Conservation (phyloP, 371 early-diverging fungal species). For the Sporodiniella umbellata region DNA sequence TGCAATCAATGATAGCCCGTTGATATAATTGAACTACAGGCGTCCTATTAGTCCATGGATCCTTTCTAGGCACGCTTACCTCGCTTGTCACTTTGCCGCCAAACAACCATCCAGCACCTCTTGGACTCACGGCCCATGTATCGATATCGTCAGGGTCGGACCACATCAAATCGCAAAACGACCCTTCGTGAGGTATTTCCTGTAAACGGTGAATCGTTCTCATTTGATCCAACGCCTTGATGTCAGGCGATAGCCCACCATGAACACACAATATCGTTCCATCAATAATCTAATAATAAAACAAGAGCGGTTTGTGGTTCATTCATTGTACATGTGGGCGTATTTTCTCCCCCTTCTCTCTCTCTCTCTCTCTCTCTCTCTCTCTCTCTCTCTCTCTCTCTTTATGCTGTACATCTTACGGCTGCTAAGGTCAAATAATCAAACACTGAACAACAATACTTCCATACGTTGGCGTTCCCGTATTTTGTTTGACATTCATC, state of each 20-base stretch:
- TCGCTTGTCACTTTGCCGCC: slow-evolving; percentile 96
- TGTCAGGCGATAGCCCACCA: slow-evolving; percentile 98
- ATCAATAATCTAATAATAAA: slow-evolving; percentile 39
- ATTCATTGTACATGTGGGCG: too few relatives aligned
- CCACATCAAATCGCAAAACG: slow-evolving; percentile 96
- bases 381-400: slow-evolving; percentile 69
- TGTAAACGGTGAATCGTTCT: slow-evolving; percentile 95
- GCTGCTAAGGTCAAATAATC: slow-evolving; percentile 98
- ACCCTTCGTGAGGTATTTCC: slow-evolving; percentile 99
- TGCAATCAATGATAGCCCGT: slow-evolving; percentile 95
- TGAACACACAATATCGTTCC: slow-evolving; percentile 95
- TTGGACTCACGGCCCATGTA: slow-evolving; percentile 98
- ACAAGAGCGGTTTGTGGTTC: too few relatives aligned
- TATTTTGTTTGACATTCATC: slow-evolving; percentile 99
- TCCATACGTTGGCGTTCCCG: slow-evolving; percentile 99
- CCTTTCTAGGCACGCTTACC: slow-evolving; percentile 34
- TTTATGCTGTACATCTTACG: slow-evolving; percentile 58
- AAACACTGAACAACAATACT: slow-evolving; percentile 97
- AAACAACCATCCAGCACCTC: slow-evolving; percentile 99
- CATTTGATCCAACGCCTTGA: slow-evolving; percentile 94
- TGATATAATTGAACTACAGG: slow-evolving; percentile 94
- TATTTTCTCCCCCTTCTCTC: too few relatives aligned
- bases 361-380: too few relatives aligned
- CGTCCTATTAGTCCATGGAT: not conserved
- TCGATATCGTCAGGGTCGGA: slow-evolving; percentile 94